A percentile compares a stretch with the other conserved stretches of the same genome.
phyloP scores from a whole-genome alignment of 2,329 filamentous ascomycete species.

The Cucurbitaria berberidis region DNA sequence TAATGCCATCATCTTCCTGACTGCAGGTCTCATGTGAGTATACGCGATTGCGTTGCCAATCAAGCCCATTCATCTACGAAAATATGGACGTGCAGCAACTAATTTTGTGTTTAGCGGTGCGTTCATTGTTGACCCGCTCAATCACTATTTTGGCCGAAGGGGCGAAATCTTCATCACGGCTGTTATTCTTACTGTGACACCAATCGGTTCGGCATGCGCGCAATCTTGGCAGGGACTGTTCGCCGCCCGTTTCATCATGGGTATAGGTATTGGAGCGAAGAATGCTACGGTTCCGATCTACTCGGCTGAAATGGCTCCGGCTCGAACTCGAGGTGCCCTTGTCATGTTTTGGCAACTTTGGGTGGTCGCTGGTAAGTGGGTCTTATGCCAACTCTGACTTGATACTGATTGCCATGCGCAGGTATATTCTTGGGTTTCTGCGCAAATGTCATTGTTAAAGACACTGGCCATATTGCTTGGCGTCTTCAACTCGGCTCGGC shows the following conservation, averaged over 20 bases:
- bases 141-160: conserved; percentile 46
- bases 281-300: conserved; percentile 45
- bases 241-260: conserved; percentile 45
- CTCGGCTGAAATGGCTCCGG: conserved; percentile 44
- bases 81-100: conserved; percentile 1
- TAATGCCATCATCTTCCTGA: conserved; percentile 50
- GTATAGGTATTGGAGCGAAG: conserved; percentile 44
- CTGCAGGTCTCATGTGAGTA: conserved; percentile 42
- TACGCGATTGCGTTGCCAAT: conserved; percentile 3
- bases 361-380: conserved; percentile 39
- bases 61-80: conserved; percentile 25
- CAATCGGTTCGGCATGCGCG: conserved; percentile 47
- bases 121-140: conserved; percentile 46
- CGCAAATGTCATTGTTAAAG: conserved; percentile 56
- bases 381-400: conserved; percentile 12
- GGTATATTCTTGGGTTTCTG: conserved; percentile 56
- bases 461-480: conserved; percentile 45
- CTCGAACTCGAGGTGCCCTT: conserved; percentile 44
- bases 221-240: conserved; percentile 47
- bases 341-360: conserved; percentile 51
- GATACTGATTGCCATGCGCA: conserved; percentile 10
- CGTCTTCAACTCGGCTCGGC: conserved; percentile 48
- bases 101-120: conserved; percentile 2
- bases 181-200: conserved; percentile 43
- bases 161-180: conserved; percentile 49